phyloP scores from a whole-genome alignment of 2,329 filamentous ascomycete species.

The Helminthosporium solani region DNA sequence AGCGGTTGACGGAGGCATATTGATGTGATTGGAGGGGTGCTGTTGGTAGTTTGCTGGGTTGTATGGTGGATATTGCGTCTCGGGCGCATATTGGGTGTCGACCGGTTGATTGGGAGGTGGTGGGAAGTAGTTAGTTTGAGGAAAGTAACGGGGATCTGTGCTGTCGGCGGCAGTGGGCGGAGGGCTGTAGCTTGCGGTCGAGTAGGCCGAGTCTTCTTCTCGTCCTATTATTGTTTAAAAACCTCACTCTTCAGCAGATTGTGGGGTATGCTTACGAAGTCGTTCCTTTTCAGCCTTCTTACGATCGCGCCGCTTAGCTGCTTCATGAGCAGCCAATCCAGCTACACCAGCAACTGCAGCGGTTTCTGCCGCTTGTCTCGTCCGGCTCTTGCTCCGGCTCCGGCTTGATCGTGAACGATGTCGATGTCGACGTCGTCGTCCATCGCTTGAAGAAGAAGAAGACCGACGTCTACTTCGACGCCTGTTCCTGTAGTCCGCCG shows the following conservation, averaged over 20 bases:
- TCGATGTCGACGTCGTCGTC: slow-evolving; percentile 38
- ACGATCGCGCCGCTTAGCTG: slow-evolving; percentile 57
- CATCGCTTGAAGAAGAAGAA: slow-evolving; percentile 44
- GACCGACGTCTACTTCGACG: slow-evolving; percentile 40
- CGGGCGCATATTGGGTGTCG: slow-evolving; percentile 21
- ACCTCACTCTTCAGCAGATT: slow-evolving; percentile 7
- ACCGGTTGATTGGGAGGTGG: slow-evolving; percentile 45
- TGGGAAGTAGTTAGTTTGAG: slow-evolving; percentile 51
- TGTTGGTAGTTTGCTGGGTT: slow-evolving; percentile 48
- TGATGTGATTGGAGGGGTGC: slow-evolving; percentile 15
- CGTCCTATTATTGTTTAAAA: slow-evolving; percentile 23
- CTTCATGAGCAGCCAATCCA: slow-evolving; percentile 59
- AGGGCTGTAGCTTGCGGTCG: slow-evolving; percentile 36
- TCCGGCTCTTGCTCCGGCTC: slow-evolving; percentile 49
- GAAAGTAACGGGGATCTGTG: slow-evolving; percentile 45
- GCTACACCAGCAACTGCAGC: slow-evolving; percentile 60
- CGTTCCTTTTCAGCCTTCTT: slow-evolving; percentile 56
- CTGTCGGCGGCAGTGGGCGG: slow-evolving; percentile 37
- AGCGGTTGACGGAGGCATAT: slow-evolving; percentile 28
- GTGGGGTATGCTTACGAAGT: slow-evolving; percentile 47
- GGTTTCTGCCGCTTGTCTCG: slow-evolving; percentile 54
- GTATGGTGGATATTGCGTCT: slow-evolving; percentile 34
- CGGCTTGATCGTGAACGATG: slow-evolving; percentile 36
- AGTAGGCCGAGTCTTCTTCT: slow-evolving; percentile 40
- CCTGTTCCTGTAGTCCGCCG: slow-evolving; percentile 44